phyloP scores from a whole-genome alignment of 2,329 filamentous ascomycete species.

The Trichoderma koningiopsis region DNA sequence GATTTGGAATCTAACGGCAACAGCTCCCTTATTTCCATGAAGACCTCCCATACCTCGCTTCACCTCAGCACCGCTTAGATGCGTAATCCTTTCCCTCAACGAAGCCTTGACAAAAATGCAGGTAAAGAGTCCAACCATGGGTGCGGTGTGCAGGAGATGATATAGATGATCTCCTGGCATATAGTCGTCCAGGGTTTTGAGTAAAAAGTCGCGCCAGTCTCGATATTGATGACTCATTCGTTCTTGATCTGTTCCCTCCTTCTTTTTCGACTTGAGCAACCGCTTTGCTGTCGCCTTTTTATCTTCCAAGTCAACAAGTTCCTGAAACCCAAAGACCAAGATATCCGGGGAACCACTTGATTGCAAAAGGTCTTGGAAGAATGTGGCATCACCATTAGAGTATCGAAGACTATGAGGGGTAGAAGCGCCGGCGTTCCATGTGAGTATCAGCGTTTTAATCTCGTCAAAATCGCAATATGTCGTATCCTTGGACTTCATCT shows the following conservation, averaged over 20 bases:
- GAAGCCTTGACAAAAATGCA: constrained; percentile 91
- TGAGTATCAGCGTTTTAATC: constrained; percentile 78
- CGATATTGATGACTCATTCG: constrained; percentile 97
- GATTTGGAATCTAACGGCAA: constrained; percentile 87
- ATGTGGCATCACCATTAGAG: constrained; percentile 68
- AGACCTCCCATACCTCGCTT: constrained; percentile 95
- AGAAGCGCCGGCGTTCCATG: constrained; percentile 96
- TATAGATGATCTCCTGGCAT: constrained; percentile 79
- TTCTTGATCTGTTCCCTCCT: constrained; percentile 77
- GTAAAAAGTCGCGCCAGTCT: constrained; percentile 90
- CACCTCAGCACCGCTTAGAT: constrained; percentile 78
- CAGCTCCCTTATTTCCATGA: constrained; percentile 94
- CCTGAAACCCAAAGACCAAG: constrained; percentile 94
- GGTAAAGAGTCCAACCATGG: constrained; percentile 91
- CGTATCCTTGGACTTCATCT: constrained; percentile 81
- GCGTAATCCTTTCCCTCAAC: constrained; percentile 73
- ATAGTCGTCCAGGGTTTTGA: constrained; percentile 78
- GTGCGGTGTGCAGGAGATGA: constrained; percentile 79
- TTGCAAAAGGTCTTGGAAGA: constrained; percentile 78
- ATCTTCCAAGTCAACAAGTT: constrained; percentile 96
- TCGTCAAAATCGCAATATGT: constrained; percentile 87
- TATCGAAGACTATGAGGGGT: constrained; percentile 82
- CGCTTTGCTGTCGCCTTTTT: constrained; percentile 97
- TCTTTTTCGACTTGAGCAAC: constrained; percentile 89
- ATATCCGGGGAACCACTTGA: constrained; percentile 83